Evolutionary conservation across 2,329 filamentous ascomycete species (phyloP).

Genomic region (Fusarium pseudonygamai): DNA sequence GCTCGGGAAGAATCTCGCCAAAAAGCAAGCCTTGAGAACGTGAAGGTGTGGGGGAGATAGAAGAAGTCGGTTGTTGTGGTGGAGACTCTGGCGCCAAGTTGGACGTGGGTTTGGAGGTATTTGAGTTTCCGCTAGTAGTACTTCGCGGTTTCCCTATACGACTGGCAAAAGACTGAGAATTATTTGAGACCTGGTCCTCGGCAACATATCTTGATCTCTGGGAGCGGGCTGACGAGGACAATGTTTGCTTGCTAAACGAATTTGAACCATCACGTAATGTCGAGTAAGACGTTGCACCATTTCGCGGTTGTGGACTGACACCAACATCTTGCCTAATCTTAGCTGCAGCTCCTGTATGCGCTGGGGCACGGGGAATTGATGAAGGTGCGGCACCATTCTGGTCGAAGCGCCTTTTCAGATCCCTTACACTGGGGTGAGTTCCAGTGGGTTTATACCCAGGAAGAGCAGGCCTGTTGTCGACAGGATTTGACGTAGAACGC

Average conservation of each 20-base stretch:
- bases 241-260: slow-evolving; percentile 29
- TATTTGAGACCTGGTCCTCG: slow-evolving; percentile 63
- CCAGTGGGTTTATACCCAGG: slow-evolving; percentile 46
- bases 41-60: slow-evolving; percentile 47
- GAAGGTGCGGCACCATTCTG: slow-evolving; percentile 57
- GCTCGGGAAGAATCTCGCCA: slow-evolving; percentile 75
- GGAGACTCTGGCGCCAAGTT: slow-evolving; percentile 46
- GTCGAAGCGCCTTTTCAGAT: slow-evolving; percentile 83
- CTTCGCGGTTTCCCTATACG: slow-evolving; percentile 64
- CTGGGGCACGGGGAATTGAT: slow-evolving; percentile 50
- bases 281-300: slow-evolving; percentile 54
- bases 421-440: slow-evolving; percentile 77
- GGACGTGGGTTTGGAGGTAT: slow-evolving; percentile 49
- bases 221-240: slow-evolving; percentile 44
- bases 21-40: slow-evolving; percentile 70
- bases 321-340: slow-evolving; percentile 47
- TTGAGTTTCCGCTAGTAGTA: slow-evolving; percentile 46
- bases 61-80: slow-evolving; percentile 47
- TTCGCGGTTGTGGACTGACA: slow-evolving; percentile 46
- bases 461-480: slow-evolving; percentile 54
- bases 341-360: slow-evolving; percentile 47
- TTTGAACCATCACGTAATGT: slow-evolving; percentile 50
- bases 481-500: slow-evolving; percentile 67
- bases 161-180: slow-evolving; percentile 67
- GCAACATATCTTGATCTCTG: slow-evolving; percentile 59